phyloP scores from a whole-genome alignment of 2,329 filamentous ascomycete species.

The Colletotrichum sp. region DNA sequence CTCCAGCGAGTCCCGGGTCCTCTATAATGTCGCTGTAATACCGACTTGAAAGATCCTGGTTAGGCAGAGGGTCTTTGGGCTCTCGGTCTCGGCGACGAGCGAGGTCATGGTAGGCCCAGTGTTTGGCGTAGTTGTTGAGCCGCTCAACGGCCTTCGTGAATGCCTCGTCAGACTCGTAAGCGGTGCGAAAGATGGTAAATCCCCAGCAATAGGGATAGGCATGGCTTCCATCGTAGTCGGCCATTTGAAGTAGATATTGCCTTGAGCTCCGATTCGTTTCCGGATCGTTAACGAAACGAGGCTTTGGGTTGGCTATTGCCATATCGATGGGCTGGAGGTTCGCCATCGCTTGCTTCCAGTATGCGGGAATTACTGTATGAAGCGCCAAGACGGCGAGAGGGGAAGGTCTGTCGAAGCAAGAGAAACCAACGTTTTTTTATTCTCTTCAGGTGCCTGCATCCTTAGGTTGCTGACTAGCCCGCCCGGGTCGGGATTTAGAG shows the following conservation, averaged over 20 bases:
- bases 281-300: conserved; percentile 9
- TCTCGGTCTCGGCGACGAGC: not conserved
- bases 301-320: conserved; percentile 20
- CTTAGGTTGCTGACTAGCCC: not conserved
- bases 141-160: conserved; percentile 21
- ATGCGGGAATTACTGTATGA: not conserved
- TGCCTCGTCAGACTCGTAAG: conserved; percentile 24
- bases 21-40: conserved; percentile 24
- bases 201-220: conserved; percentile 27
- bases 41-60: conserved; percentile 23
- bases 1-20: conserved; percentile 19
- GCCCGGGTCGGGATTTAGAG: not conserved
- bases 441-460: not conserved
- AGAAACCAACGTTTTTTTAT: not conserved
- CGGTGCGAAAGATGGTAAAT: conserved; percentile 26
- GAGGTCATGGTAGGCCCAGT: conserved; percentile 10
- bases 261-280: conserved; percentile 11
- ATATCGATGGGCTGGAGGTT: conserved; percentile 16
- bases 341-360: not conserved
- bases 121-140: conserved; percentile 19
- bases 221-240: conserved; percentile 23
- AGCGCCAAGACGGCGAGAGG: not conserved
- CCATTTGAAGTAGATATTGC: conserved; percentile 11
- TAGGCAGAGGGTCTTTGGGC: conserved; percentile 14
- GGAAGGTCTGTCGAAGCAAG: not conserved